A percentile compares a stretch with the other conserved stretches of the same genome.
These are phyloP conservation scores for Bretziella fagacearum DNA, from an alignment of 2,329 filamentous ascomycete genomes.

Conservation along the genomic window DNA sequence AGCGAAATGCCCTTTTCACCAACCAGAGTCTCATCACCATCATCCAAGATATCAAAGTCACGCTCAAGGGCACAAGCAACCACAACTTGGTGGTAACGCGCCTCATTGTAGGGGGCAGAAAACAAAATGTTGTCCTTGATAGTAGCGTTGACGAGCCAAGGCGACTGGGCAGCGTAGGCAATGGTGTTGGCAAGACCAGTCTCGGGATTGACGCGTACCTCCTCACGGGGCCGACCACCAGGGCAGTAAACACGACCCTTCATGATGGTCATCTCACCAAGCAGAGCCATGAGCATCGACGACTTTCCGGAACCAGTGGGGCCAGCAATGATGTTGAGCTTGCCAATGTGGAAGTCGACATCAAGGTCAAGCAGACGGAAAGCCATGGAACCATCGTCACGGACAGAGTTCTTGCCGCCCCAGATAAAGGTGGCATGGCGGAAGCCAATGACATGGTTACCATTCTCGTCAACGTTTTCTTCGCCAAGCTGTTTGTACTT, in stretches of 20 bases:
- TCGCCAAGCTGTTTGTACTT: slow-evolving; percentile 75
- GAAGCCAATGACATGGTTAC: slow-evolving; percentile 66
- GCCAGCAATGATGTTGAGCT: slow-evolving; percentile 83
- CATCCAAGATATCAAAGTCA: slow-evolving; percentile 81
- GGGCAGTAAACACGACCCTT: slow-evolving; percentile 71
- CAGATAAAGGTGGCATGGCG: slow-evolving; percentile 73
- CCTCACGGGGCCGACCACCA: slow-evolving; percentile 69
- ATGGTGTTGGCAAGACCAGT: slow-evolving; percentile 82
- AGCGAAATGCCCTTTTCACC: slow-evolving; percentile 95
- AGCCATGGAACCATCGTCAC: slow-evolving; percentile 49
- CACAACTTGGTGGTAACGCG: slow-evolving; percentile 74
- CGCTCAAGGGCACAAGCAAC: slow-evolving; percentile 80
- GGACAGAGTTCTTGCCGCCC: slow-evolving; percentile 51
- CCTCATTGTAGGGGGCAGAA: slow-evolving; percentile 60
- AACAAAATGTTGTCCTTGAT: slow-evolving; percentile 96
- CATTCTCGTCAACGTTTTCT: slow-evolving; percentile 50
- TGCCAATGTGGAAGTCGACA: slow-evolving; percentile 65
- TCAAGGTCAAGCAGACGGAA: slow-evolving; percentile 74
- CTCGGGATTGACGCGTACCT: slow-evolving; percentile 62
- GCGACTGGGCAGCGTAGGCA: slow-evolving; percentile 90
- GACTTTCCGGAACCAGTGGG: slow-evolving; percentile 93
- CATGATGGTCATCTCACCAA: slow-evolving; percentile 87
- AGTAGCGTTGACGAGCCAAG: slow-evolving; percentile 90
- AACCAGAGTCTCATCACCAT: slow-evolving; percentile 82
- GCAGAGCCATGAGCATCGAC: slow-evolving; percentile 81